phyloP scores from a whole-genome alignment of 768 basidiomycete species.

The Calocybe gangraenosa region DNA sequence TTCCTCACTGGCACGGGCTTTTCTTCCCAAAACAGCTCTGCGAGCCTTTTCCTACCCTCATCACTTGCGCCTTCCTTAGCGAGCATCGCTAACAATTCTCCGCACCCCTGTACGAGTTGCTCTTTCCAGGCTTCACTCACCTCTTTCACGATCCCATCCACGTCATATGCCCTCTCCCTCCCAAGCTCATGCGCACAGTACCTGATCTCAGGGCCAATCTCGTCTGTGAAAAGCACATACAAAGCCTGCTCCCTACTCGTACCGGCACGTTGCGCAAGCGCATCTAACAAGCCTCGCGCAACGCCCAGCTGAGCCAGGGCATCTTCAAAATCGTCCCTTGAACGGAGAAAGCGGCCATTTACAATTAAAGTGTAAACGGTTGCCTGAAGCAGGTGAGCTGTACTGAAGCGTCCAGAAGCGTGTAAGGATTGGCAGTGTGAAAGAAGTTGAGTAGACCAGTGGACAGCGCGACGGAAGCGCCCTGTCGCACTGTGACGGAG shows the following conservation, averaged over 20 bases:
- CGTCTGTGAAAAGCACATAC: slow-evolving; percentile 78
- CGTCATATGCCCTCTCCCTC: slow-evolving; percentile 71
- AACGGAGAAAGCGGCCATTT: slow-evolving; percentile 79
- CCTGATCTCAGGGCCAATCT: slow-evolving; percentile 86
- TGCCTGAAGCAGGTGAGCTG: slow-evolving; percentile 61
- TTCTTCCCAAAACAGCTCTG: slow-evolving; percentile 72
- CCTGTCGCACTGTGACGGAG: slow-evolving; percentile 74
- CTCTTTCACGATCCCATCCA: slow-evolving; percentile 69
- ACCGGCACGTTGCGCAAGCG: slow-evolving; percentile 55
- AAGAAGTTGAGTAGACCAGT: slow-evolving; percentile 75
- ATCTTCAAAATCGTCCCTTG: slow-evolving; percentile 72
- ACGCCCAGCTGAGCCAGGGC: slow-evolving; percentile 73
- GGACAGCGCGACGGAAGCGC: slow-evolving; percentile 73
- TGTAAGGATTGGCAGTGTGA: slow-evolving; percentile 70
- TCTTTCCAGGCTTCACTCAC: slow-evolving; percentile 52
- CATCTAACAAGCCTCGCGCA: slow-evolving; percentile 69
- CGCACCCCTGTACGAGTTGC: slow-evolving; percentile 62
- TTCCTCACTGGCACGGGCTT: slow-evolving; percentile 81
- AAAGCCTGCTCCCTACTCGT: slow-evolving; percentile 86
- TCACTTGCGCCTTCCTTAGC: slow-evolving; percentile 36
- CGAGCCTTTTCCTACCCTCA: slow-evolving; percentile 50
- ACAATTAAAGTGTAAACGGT: slow-evolving; percentile 77
- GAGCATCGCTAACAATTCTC: slow-evolving; percentile 48
- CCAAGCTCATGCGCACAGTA: slow-evolving; percentile 91
- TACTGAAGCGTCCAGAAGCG: slow-evolving; percentile 44